phyloP scores from a whole-genome alignment of 331 rosid species.

The Acacia concinna region DNA sequence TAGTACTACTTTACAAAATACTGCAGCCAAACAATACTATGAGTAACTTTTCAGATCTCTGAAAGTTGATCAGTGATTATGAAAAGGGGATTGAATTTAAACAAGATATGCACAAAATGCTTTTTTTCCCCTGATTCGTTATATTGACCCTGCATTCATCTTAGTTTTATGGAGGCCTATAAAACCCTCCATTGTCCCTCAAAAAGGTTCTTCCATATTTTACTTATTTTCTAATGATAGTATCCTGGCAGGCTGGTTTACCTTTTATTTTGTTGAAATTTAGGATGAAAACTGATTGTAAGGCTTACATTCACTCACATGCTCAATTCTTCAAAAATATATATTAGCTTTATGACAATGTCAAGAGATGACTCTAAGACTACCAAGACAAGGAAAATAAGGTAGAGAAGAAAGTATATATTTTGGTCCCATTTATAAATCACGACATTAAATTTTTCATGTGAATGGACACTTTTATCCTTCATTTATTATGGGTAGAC shows the following conservation, averaged over 20 bases:
- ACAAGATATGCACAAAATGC: neutral
- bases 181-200: slow-evolving; percentile 3
- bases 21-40: neutral
- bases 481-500: no score
- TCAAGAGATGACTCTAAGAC: neutral
- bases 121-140: neutral
- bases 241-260: slow-evolving; percentile 10
- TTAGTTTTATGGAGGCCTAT: neutral
- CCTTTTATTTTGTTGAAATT: neutral
- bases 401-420: no score
- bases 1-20: neutral
- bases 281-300: neutral
- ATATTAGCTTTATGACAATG: neutral
- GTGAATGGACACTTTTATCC: no score
- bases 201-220: neutral
- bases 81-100: neutral
- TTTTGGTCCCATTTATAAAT: no score
- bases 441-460: no score
- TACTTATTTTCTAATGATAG: neutral
- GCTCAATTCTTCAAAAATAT: neutral
- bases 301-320: neutral
- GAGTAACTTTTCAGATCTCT: neutral
- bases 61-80: slow-evolving; percentile 2
- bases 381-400: no score
- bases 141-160: neutral